Conservation (phyloP, 352 stramenopile species). For the Globisporangium cederbergense region DNA sequence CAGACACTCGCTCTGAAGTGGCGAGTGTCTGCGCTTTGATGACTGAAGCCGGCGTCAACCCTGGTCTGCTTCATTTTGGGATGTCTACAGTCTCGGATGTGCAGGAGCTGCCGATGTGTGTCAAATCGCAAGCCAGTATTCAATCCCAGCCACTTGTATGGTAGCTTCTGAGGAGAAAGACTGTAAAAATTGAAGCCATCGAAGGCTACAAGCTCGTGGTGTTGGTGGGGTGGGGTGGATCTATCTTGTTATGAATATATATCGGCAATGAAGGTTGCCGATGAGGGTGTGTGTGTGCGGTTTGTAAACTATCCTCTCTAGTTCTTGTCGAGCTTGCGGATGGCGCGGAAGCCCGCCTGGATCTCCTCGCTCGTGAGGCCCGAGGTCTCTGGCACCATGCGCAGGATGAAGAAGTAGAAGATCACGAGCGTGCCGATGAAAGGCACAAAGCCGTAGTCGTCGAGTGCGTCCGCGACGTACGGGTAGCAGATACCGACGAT, state of each 20-base stretch:
- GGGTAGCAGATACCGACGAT: conserved; percentile 57
- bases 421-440: conserved; percentile 46
- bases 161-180: too few species aligned
- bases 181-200: too few species aligned
- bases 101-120: too few species aligned
- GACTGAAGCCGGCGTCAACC: too few species aligned
- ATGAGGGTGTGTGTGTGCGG: neutral
- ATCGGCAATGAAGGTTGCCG: neutral
- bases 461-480: conserved; percentile 41
- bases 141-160: too few species aligned
- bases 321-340: conserved; percentile 15
- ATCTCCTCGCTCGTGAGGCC: conserved; percentile 63
- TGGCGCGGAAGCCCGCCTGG: conserved; percentile 37
- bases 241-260: neutral
- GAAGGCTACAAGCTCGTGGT: too few species aligned
- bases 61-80: too few species aligned
- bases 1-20: too few species aligned
- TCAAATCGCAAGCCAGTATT: too few species aligned
- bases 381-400: conserved; percentile 52
- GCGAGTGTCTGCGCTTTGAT: too few species aligned
- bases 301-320: neutral
- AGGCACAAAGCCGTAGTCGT: conserved; percentile 45
- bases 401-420: conserved; percentile 44
- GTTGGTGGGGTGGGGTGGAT: neutral
- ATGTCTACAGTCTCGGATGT: too few species aligned